phyloP scores from a whole-genome alignment of 495 filamentous ascomycete species.

The Neurospora sp. region DNA sequence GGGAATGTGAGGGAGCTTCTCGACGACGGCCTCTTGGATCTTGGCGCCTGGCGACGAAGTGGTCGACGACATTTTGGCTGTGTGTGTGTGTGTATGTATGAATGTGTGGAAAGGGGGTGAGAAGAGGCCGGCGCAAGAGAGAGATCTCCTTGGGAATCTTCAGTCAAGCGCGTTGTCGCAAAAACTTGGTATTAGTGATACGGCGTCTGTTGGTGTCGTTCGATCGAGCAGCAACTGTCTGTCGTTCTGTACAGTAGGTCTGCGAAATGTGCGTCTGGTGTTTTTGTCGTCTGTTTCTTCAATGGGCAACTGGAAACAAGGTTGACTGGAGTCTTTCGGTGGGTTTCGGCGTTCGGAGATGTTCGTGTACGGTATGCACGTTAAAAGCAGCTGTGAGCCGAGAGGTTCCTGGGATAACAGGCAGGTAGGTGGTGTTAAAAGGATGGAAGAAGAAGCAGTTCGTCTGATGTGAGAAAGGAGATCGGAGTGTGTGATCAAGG shows the following conservation, averaged over 20 bases:
- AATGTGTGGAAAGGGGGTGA: background rate
- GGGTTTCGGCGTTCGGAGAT: background rate
- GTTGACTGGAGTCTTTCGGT: background rate
- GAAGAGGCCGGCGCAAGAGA: background rate
- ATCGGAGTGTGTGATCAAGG: background rate
- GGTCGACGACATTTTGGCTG: constrained; percentile 15
- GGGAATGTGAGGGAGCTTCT: constrained; percentile 41
- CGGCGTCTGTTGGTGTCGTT: background rate
- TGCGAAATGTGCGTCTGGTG: background rate
- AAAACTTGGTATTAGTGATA: background rate
- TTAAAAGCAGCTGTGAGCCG: background rate
- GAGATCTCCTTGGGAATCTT: background rate
- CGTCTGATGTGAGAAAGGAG: background rate
- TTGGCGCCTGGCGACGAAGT: constrained; percentile 24
- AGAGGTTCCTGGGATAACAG: background rate
- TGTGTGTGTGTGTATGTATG: background rate
- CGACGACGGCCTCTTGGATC: constrained; percentile 26
- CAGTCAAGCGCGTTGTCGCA: background rate
- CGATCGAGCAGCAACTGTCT: background rate
- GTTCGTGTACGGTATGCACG: background rate
- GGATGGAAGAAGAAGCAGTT: background rate
- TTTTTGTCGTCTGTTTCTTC: background rate
- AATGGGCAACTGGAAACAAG: background rate
- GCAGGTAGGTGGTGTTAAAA: background rate
- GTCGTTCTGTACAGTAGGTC: background rate